Evolutionary conservation across 306 rosid genomes (phyloP).

Genomic region (Glycyrrhiza uralensis): DNA sequence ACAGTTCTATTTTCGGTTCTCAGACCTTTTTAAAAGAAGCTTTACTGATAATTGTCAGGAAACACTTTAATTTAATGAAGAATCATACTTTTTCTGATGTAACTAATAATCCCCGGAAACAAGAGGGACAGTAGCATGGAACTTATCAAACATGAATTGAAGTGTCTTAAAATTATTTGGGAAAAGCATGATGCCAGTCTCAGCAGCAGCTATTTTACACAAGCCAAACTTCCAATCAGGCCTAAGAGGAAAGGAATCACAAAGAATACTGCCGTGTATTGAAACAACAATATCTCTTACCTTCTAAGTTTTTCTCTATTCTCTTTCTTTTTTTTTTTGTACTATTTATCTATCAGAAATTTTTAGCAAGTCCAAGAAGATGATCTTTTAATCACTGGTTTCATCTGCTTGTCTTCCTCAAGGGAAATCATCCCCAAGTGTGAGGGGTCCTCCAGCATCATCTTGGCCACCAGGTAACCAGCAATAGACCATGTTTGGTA

Average conservation of each 20-base stretch:
- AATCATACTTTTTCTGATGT: conserved; percentile 20
- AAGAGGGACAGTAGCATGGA: conserved; percentile 22
- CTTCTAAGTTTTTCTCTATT: conserved; percentile 39
- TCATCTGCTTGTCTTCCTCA: conserved; percentile 93
- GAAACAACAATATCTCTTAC: conserved; percentile 50
- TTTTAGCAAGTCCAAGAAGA: conserved; percentile 79
- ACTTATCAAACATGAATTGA: conserved; percentile 17
- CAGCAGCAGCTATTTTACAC: conserved; percentile 57
- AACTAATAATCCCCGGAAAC: conserved; percentile 29
- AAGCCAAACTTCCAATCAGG: conserved; percentile 58
- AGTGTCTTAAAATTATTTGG: conserved; percentile 43
- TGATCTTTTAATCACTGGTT: conserved; percentile 75
- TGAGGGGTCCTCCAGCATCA: conserved; percentile 93
- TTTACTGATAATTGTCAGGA: conserved; percentile 18
- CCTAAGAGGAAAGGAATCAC: conserved; percentile 42
- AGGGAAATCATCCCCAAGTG: conserved; percentile 90
- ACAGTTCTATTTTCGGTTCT: background rate
- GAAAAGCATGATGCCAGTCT: conserved; percentile 44
- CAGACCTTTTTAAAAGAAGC: conserved; percentile 13
- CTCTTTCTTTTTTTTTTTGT: conserved; percentile 30
- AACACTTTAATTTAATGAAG: conserved; percentile 26
- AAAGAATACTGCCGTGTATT: conserved; percentile 46
- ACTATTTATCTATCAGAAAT: conserved; percentile 36
- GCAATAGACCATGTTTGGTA: conserved; percentile 92
- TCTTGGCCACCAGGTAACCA: conserved; percentile 90